Evolutionary conservation across 352 stramenopile genomes (phyloP).

Genomic region (Phytophthora idaei): DNA sequence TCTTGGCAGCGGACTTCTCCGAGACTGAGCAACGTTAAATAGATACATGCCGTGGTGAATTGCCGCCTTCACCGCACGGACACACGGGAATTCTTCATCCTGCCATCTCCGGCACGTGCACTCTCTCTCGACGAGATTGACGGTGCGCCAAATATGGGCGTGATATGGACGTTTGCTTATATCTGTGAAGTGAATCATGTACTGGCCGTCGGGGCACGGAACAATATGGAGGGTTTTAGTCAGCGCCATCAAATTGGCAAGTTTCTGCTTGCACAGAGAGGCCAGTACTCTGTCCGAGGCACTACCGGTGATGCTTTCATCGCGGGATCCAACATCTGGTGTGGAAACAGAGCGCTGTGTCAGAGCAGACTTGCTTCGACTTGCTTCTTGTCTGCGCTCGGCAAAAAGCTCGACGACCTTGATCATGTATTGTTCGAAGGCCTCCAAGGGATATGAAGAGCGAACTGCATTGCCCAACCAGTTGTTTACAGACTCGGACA

Average conservation of each 20-base stretch:
- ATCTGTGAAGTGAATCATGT: not conserved
- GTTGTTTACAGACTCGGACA: constrained; percentile 4
- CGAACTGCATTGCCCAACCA: not conserved
- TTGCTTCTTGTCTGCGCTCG: not conserved
- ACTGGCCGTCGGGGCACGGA: not conserved
- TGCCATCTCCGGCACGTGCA: not conserved
- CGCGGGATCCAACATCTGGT: too few species aligned
- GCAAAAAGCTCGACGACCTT: constrained; percentile 11
- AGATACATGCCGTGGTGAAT: not conserved
- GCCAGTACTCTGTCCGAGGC: not conserved
- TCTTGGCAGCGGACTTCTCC: not conserved
- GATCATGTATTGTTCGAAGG: constrained; percentile 12
- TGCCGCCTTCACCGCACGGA: not conserved
- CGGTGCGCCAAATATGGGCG: not conserved
- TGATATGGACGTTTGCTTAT: not conserved
- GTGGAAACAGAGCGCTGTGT: not conserved
- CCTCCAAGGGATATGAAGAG: not conserved
- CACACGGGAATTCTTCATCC: not conserved
- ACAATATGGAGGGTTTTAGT: not conserved
- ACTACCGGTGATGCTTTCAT: not conserved
- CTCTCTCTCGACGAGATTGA: not conserved
- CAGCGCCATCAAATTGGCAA: not conserved
- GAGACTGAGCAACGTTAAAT: not conserved
- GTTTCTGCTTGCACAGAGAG: not conserved
- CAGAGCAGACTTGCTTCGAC: not conserved